These are phyloP conservation scores for Boletus bicolor DNA, from an alignment of 768 basidiomycete species.

Conservation along the genomic window DNA sequence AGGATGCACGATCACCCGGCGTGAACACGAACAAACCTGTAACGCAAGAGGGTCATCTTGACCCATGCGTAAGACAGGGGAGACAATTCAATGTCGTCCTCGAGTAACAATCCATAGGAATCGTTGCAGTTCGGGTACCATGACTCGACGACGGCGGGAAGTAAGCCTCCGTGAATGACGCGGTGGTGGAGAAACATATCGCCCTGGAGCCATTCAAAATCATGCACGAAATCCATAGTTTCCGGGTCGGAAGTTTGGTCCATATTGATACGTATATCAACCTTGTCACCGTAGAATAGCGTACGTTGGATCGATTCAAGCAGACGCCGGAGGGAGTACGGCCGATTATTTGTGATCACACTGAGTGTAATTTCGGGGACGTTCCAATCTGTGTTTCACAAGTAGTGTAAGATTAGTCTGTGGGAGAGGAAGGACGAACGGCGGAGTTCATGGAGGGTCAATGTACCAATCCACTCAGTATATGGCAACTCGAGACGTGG, in stretches of 20 bases:
- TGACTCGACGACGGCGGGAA: conserved; percentile 82
- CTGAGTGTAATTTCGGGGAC: conserved; percentile 62
- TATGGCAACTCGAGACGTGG: conserved; percentile 48
- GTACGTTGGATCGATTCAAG: conserved; percentile 56
- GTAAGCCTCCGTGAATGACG: conserved; percentile 73
- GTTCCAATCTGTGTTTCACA: conserved; percentile 62
- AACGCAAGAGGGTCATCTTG: conserved; percentile 75
- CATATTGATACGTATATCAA: conserved; percentile 66
- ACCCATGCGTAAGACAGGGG: conserved; percentile 83
- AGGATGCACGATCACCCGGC: background rate
- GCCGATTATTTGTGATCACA: conserved; percentile 76
- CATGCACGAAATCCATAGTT: conserved; percentile 51
- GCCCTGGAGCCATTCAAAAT: conserved; percentile 61
- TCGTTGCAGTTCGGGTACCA: conserved; percentile 80
- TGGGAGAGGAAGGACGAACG: conserved; percentile 16
- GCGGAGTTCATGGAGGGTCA: conserved; percentile 49
- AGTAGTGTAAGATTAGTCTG: conserved; percentile 1
- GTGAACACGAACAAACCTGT: conserved; percentile 48
- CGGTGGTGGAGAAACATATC: conserved; percentile 62
- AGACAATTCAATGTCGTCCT: conserved; percentile 85
- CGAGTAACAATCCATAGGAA: conserved; percentile 75
- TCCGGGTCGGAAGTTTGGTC: conserved; percentile 69
- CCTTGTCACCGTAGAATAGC: conserved; percentile 64
- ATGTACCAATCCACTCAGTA: conserved; percentile 59
- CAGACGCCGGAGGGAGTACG: conserved; percentile 65